A percentile compares a stretch with the other conserved stretches of the same genome.
Evolutionary conservation across 2,329 filamentous ascomycete genomes (phyloP).

Genomic region (Aureobasidium subglaciale): DNA sequence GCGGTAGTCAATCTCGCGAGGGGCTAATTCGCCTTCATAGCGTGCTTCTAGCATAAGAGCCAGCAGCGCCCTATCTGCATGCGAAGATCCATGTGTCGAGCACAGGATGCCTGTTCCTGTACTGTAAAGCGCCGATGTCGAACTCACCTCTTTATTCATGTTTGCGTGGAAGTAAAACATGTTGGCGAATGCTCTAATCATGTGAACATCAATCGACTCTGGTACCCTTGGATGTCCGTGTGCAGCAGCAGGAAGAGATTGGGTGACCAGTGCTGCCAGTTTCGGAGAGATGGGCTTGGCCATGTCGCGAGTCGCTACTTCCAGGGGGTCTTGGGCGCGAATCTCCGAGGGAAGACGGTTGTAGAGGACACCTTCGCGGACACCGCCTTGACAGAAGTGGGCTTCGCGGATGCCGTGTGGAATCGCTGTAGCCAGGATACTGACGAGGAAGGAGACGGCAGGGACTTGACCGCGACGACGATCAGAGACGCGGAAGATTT

Average conservation of each 20-base stretch:
- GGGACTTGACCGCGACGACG: constrained; percentile 74
- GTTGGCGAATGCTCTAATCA: constrained; percentile 50
- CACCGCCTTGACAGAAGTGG: constrained; percentile 75
- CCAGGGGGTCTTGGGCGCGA: constrained; percentile 58
- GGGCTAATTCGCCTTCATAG: constrained; percentile 55
- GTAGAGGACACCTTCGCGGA: constrained; percentile 70
- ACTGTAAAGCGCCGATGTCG: constrained; percentile 61
- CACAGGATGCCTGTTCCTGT: constrained; percentile 59
- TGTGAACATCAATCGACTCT: constrained; percentile 25
- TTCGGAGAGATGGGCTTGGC: constrained; percentile 29
- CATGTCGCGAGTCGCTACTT: constrained; percentile 48
- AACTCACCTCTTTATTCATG: constrained; percentile 44
- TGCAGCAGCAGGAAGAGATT: constrained; percentile 33
- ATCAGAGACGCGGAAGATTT: constrained; percentile 67
- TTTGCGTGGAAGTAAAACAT: constrained; percentile 41
- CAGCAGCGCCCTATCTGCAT: constrained; percentile 60
- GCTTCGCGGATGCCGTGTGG: constrained; percentile 59
- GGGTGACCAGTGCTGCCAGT: constrained; percentile 39
- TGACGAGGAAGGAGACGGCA: constrained; percentile 71
- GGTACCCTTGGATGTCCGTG: background rate
- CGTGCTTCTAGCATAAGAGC: constrained; percentile 62
- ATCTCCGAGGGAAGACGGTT: constrained; percentile 54
- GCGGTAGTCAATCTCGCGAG: constrained; percentile 21
- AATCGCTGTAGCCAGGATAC: constrained; percentile 63
- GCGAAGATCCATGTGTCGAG: constrained; percentile 61